phyloP scores from a whole-genome alignment of 2,329 filamentous ascomycete genomes.

The Colletotrichum horii region DNA sequence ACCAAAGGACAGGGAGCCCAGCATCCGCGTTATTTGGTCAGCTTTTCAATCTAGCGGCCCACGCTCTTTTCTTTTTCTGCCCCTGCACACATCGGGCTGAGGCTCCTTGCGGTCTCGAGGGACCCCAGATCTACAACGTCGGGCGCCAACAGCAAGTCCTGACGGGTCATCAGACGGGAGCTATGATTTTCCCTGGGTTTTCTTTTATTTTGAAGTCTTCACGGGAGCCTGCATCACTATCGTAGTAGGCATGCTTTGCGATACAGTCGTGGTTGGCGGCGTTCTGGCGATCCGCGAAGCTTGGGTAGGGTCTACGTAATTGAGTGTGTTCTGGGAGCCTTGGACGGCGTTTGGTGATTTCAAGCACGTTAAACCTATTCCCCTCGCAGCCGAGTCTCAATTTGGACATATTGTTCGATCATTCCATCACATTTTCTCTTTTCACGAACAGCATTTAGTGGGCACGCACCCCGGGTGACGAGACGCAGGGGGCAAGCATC shows the following conservation, averaged over 20 bases:
- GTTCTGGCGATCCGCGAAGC: not conserved
- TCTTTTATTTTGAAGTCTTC: not conserved
- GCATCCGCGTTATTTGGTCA: slow-evolving; percentile 1
- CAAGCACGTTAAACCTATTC: not conserved
- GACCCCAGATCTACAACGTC: slow-evolving; percentile 11
- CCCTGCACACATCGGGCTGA: not conserved
- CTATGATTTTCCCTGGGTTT: not conserved
- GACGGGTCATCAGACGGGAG: not conserved
- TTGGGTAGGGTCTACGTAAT: not conserved
- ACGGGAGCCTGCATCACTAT: not conserved
- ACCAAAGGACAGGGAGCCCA: not conserved
- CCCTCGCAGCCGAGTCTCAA: not conserved
- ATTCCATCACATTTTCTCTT: not conserved
- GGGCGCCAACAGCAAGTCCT: not conserved
- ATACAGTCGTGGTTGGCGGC: not conserved
- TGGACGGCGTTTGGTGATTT: not conserved
- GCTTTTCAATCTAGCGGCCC: slow-evolving; percentile 2
- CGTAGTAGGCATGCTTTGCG: not conserved
- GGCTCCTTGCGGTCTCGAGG: not conserved
- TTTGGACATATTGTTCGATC: not conserved
- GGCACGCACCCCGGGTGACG: not conserved
- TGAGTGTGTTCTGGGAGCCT: not conserved
- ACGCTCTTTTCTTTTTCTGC: slow-evolving; percentile 10
- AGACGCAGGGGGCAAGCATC: not conserved
- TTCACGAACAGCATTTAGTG: not conserved